Evolutionary conservation across 1,139 yeast genomes (phyloP).

Genomic region (Eremothecium coryli): DNA sequence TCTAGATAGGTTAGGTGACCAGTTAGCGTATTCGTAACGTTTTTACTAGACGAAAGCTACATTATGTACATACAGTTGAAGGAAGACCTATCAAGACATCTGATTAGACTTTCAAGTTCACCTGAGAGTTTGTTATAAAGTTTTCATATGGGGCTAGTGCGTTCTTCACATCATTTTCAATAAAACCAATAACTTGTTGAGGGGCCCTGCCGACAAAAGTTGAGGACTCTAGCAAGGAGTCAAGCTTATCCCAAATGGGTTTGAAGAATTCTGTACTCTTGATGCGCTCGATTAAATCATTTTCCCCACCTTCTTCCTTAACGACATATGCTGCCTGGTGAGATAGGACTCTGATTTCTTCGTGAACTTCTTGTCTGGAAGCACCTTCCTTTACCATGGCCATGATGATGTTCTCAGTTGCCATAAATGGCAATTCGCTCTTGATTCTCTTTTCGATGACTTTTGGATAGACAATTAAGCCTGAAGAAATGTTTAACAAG

Average conservation of each 20-base stretch:
- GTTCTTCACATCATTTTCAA: conserved; percentile 69
- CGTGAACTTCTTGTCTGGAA: conserved; percentile 97
- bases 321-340: conserved; percentile 98
- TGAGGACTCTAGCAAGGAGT: conserved; percentile 71
- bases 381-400: conserved; percentile 99
- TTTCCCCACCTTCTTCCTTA: conserved; percentile 97
- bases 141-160: conserved; percentile 67
- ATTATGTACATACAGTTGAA: too few species aligned
- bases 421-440: conserved; percentile 98
- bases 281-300: conserved; percentile 87
- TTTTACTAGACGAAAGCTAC: neutral
- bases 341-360: conserved; percentile 89
- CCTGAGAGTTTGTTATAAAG: conserved; percentile 53
- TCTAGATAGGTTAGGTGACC: conserved; percentile 18
- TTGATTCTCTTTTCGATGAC: conserved; percentile 93
- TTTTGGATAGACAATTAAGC: conserved; percentile 95
- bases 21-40: too few species aligned
- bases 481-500: conserved; percentile 82
- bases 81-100: too few species aligned
- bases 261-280: conserved; percentile 70
- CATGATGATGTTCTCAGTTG: conserved; percentile 97
- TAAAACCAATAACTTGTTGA: conserved; percentile 90
- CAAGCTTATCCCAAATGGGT: conserved; percentile 84
- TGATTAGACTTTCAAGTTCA: conserved; percentile 46
- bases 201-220: conserved; percentile 99